Base-by-base conservation (phyloP, 140 eudicot species). In the Eryngium alpinum region DNA sequence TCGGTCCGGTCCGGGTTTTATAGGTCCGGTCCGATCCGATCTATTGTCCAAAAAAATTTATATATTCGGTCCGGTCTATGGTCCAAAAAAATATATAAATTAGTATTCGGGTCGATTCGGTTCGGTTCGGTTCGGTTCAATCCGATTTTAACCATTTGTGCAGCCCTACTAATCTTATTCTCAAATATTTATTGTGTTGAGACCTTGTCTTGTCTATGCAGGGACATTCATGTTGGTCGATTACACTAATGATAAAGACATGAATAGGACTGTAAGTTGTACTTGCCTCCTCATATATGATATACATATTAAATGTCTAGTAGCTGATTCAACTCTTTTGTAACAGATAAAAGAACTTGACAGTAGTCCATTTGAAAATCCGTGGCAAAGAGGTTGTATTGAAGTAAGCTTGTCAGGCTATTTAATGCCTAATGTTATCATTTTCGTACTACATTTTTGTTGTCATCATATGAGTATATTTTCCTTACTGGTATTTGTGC, bases 321-420 rank as follows among this genome's bases (percentile, higher is more conserved):
- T 10, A 19, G 66, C 65, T 31, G 18, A 76, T 17, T 76, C 25
- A 15, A 27, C 25, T 13, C 22, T 78, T 75, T 77, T 46, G 80
- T 77, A 12, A 63, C 84, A 95, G 99, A 89, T 92, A 52, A 84
- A 96, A 77, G 49, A 75, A 75, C 79, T 75, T 75, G 79, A 75
- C 21, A 62, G 49, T 44, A 75, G 62, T 14, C 62, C 46, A 38
- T 75, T 75, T 88, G 91, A 85, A 84, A 95, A 95, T 77, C 99
- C 99, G 76, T 95, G 97, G 99, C 86, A 97, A 46, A 88, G 89
- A 81, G 84, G 90, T 49, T 88, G 81, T 82, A 92, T 95, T 83
- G 81, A 90, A 91, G 98, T 94, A 88, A 33, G 53, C 67, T n/a
- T 33, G 60, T 16, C 49, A 31, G 31, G 32, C 67, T 72, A 43